These are phyloP conservation scores for Eustoma russellianum DNA, from an alignment of 257 asterid genomes.

Conservation along the genomic window DNA sequence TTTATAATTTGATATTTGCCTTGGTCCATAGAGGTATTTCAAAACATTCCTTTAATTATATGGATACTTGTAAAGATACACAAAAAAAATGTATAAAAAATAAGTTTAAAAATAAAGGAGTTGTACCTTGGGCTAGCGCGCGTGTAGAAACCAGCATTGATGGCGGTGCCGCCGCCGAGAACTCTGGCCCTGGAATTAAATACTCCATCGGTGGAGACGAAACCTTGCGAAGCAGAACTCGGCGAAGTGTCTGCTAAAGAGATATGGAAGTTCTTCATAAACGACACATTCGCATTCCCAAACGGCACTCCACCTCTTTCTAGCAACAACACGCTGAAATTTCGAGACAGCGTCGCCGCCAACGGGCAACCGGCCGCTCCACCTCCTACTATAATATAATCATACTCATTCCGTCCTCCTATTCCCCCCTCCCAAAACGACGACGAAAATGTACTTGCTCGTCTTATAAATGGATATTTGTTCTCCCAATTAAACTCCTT, in stretches of 20 bases:
- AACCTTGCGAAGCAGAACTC: slow-evolving; percentile 69
- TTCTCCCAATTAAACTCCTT: slow-evolving; percentile 17
- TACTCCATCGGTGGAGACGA: slow-evolving; percentile 85
- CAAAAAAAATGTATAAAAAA: not conserved
- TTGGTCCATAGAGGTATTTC: not conserved
- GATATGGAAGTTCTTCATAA: slow-evolving; percentile 71
- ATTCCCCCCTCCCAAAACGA: not conserved
- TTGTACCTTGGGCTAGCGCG: slow-evolving; percentile 77
- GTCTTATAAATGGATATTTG: slow-evolving; percentile 27
- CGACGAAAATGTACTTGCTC: slow-evolving; percentile 26
- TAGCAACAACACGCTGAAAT: slow-evolving; percentile 57
- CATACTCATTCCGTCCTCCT: slow-evolving; percentile 19
- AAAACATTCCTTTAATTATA: too few species aligned
- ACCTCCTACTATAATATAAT: slow-evolving; percentile 92
- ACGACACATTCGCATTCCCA: slow-evolving; percentile 60
- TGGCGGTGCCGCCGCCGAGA: slow-evolving; percentile 76
- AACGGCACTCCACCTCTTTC: slow-evolving; percentile 92
- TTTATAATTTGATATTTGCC: not conserved
- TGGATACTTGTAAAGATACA: too few species aligned
- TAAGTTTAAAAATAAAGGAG: not conserved
- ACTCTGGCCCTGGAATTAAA: slow-evolving; percentile 74
- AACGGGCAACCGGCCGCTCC: slow-evolving; percentile 95
- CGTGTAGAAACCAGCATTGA: slow-evolving; percentile 89
- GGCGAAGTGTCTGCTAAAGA: slow-evolving; percentile 65
- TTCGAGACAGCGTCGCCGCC: slow-evolving; percentile 71